Base-by-base conservation (phyloP, 2,329 filamentous ascomycete species). In the Colletotrichum euphorbiae region DNA sequence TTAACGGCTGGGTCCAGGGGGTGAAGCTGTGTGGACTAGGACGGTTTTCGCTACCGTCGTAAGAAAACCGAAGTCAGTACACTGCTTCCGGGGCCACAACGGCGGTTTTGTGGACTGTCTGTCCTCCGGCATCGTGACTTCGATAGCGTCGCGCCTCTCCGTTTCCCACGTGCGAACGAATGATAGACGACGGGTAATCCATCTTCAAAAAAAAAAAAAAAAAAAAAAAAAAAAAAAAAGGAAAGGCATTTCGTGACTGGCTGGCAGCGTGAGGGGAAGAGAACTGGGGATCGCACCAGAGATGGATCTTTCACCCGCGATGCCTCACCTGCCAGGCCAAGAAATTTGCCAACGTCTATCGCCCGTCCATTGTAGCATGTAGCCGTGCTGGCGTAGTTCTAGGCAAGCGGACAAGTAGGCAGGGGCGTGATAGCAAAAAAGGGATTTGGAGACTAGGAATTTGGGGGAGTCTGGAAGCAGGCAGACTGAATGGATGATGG, bases 1-100 rank as follows among this genome's bases (percentile, higher is more conserved):
- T 50, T 42, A 24, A 24, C 42, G 56, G 17, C 31, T 28, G 42
- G 56, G 43, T 36, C 38, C 21, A 40, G 19, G 57, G 57, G 19
- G 43, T 48, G 56, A 40, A 33, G 12, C 15, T 21, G 28, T 12
- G 45, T 38, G 33, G 55, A 45, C 12, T 38, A 31, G 40, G 31
- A 31, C 24, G 28, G 17, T 19, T 31, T 67, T 65, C 46, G 59
- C 64, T 51, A 67, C 64, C 59, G 52, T 63, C 17, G 51, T 45
- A 38, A 67, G 42, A 55, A 65, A 42, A 28, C 24, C 24, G 24
- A 28, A 21, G 21, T 24, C 19, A 28, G 24, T 28, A 28, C 6
- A 28, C 24, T 42, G 19, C 56, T 50, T 36, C 58, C 51, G 50
- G 33, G 58, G 51, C 24, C 40, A 56, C 15, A 28, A 28, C 24